Base-by-base conservation (phyloP, 495 filamentous ascomycete species). In the Neurospora sp. region DNA sequence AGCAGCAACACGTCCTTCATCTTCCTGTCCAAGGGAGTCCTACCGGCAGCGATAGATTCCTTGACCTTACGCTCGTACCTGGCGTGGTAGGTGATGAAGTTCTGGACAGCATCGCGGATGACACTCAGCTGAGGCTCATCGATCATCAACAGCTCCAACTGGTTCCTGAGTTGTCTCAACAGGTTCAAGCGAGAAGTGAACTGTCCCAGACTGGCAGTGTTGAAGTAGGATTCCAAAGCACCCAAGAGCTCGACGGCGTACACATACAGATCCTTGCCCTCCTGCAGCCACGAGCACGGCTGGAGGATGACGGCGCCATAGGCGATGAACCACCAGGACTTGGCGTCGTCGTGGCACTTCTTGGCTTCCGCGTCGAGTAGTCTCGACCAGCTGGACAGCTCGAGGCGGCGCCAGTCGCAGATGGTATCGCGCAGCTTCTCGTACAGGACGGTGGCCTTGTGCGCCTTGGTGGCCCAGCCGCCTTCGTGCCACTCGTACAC, bases 261-360 rank as follows among this genome's bases (percentile, higher is more conserved):
- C 4, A 82, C 79, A 38, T 84, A 81, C 72, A 96, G 78, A 70
- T 90, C 87, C 20, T 87, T 78, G 8, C 83, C 85, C 71, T 83
- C 81, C 74, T 91, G 86, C 3, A 85, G 83, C 31, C 88, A 82
- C 22, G 88, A 87, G 41, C 93, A 81, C 0, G 94, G 91, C 41
- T 89, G 90, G 4, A 89, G 91, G 75, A 99, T 85, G 69, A 97
- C 88, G 38, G 88, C 91, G 81, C 97, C 93, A 70, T 97, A 98
- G 7, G 94, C 93, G 61, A 98, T 88, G 78, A 98, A 99, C 93
- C 94, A 99, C 95, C 96, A 99, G 12, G 91, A 90, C 74, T 88
- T 89, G 10, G 95, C 94, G 76, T 93, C 90, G 40, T 91, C 86
- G 10, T 89, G 82, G 73, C 89, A 92, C 75, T 90, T 92, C 74